Evolutionary conservation across 1,139 yeast genomes (phyloP), one percentile per base, ranked within the genome.

Genomic region (Diutina siamensis): DNA sequence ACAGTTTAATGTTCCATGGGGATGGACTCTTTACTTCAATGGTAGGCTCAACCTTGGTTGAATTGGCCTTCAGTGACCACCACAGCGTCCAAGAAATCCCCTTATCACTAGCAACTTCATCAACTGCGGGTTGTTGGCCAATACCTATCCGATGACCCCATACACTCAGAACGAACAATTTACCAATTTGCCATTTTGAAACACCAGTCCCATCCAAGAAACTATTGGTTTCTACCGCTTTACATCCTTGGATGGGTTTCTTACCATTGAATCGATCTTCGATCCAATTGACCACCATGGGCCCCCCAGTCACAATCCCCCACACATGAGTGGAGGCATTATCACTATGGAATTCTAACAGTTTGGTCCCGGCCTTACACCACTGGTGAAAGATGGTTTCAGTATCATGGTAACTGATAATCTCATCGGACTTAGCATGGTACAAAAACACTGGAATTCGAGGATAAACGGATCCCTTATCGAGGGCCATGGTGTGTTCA

Each of bases 391-490:
- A 65, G 3, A 56, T 59, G 46, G 63, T 55, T 41, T 52, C 51
- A 1, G 61, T 54, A 42, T 56, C 55, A 3, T 45, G 46, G 44
- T 53, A 57, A 2, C 68, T 68, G 32, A 62, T 62, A 44, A 66
- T 53, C 5, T 51, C 51, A 49, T 66, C 71, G 3, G 55, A 45
- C 21, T 50, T 44, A 1, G 67, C 67, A 46, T 66, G 71, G 53
- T 58, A 65, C 9, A 65, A 54, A 46, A 65, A 65, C 2, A 67
- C 44, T 1, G 71, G 71, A 10, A 64, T 56, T 35, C 60, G 49
- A 1, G 71, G 71, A 2, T 48, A 35, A 3, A 46, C 47, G 13
- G 35, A 42, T 3, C 25, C 15, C 15, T 44, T 31, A 17, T 36
- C 35, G 4, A 41, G 27, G 3, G 49, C 47, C 25, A 47, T 25